Base-by-base conservation (phyloP, 805 yeast genomes). In the Tetrapisispora nanseiensis region DNA sequence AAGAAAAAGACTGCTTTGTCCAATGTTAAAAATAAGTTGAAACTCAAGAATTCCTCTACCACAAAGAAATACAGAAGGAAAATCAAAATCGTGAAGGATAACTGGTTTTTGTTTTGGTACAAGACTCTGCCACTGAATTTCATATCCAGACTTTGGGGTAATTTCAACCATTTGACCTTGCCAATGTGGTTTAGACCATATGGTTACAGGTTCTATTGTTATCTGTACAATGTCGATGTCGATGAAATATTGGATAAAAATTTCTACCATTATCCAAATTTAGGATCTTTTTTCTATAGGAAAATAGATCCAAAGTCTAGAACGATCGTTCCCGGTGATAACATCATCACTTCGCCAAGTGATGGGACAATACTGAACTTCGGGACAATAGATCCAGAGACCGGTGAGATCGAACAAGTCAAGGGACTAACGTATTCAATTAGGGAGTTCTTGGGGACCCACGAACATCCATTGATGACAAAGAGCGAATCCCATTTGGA, bases 361-460 rank as follows among this genome's bases (percentile, higher is more conserved):
- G 99, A 92, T 64, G 99, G 99, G 21, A 81, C 76, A 48, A 82
- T 92, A 16, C 67, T 92, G 46, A 87, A 86, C 53, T 75, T 86
- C 46, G 99, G 99, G 26, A 69, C 75, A 23, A 76, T 85, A 30
- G 70, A 70, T 41, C 51, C 64, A 1, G 77, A 76, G 38, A 74
- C 82, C 51, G 95, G 95, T 31, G 86, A 83, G 51, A 86, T 92
- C 46, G 97, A 92, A 62, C 97, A 90, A 62, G 97, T 92, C 33
- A 92, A 92, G 66, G 98, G 98, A 8, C 76, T 92, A 76, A 86
- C 94, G 1, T 92, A 92, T 62, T 80, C 95, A 2, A 74, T 92
- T 12, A 89, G 84, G 51, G 89, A 94, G 8, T 75, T 92, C 42
- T 71, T 92, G 37, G 98, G 98, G 3, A 71, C 62, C 7, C 63